These are phyloP conservation scores for Candida incommunis DNA, from an alignment of 805 yeast species.

Conservation along the genomic window DNA sequence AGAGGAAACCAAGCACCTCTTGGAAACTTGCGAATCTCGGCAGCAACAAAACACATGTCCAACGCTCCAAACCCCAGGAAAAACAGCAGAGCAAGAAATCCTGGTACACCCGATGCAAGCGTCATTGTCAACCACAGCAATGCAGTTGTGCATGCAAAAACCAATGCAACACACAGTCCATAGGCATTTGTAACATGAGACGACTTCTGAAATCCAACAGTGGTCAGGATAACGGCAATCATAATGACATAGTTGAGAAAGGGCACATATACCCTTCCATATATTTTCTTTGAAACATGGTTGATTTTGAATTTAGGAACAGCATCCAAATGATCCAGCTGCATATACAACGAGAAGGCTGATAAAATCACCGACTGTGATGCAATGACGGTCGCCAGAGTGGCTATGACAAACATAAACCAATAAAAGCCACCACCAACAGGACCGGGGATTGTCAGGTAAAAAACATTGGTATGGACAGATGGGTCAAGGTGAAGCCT, in stretches of 20 bases:
- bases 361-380: constrained; percentile 46
- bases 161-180: constrained; percentile 44
- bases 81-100: constrained; percentile 24
- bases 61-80: constrained; percentile 31
- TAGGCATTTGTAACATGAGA: constrained; percentile 43
- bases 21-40: constrained; percentile 37
- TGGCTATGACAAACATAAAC: constrained; percentile 35
- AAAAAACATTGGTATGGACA: constrained; percentile 30
- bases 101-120: constrained; percentile 29
- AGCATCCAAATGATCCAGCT: constrained; percentile 39
- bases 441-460: constrained; percentile 37
- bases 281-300: constrained; percentile 30
- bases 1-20: constrained; percentile 55
- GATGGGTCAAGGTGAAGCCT: constrained; percentile 29
- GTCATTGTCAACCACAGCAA: constrained; percentile 32
- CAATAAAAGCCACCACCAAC: constrained; percentile 31
- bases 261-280: constrained; percentile 43
- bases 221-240: constrained; percentile 35
- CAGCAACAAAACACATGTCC: constrained; percentile 31
- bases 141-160: constrained; percentile 36
- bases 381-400: constrained; percentile 42
- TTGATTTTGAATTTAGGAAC: constrained; percentile 35
- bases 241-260: constrained; percentile 34
- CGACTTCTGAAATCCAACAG: constrained; percentile 38
- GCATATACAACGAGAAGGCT: constrained; percentile 37